Evolutionary conservation across 192 early-diverging fungal species (phyloP).

Genomic region (Martensiomyces pterosporus): DNA sequence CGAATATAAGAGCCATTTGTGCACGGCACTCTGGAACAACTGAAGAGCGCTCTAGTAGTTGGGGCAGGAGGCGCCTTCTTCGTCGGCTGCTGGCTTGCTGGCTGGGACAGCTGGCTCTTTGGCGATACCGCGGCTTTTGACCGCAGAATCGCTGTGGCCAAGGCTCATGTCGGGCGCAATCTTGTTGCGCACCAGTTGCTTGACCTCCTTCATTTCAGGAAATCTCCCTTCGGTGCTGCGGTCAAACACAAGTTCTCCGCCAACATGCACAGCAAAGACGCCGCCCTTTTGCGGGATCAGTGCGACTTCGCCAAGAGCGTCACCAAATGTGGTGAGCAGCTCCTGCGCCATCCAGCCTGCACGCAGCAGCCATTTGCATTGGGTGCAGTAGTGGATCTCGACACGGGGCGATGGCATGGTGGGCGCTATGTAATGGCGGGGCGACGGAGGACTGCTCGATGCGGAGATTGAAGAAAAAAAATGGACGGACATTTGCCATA

Average conservation of each 20-base stretch:
- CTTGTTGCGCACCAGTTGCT: conserved; percentile 62
- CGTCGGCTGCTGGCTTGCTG: not conserved
- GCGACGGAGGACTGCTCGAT: too few species aligned
- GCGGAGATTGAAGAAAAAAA: too few species aligned
- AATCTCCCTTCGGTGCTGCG: conserved; percentile 62
- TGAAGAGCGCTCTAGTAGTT: not conserved
- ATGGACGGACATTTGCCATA: too few species aligned
- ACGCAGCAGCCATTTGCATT: conserved; percentile 56
- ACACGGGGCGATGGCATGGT: conserved; percentile 30
- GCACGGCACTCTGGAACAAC: too few species aligned
- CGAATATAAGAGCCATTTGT: too few species aligned
- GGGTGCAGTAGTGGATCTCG: conserved; percentile 54
- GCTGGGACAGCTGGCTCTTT: too few species aligned
- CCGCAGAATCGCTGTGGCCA: conserved; percentile 62
- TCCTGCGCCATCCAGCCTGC: conserved; percentile 72
- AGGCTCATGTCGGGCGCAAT: conserved; percentile 62
- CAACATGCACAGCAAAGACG: conserved; percentile 27
- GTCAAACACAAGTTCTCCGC: conserved; percentile 53
- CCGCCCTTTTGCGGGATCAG: conserved; percentile 57
- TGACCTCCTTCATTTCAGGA: conserved; percentile 74
- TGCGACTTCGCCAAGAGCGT: conserved; percentile 61
- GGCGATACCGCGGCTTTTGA: conserved; percentile 46
- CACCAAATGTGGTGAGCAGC: conserved; percentile 62
- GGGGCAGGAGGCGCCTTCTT: not conserved
- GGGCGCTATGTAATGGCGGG: not conserved